Percentiles rank a stretch among this genome's conserved stretches.
Conservation (phyloP, 176 grass and related monocot species). For the Panicum miliaceum region DNA sequence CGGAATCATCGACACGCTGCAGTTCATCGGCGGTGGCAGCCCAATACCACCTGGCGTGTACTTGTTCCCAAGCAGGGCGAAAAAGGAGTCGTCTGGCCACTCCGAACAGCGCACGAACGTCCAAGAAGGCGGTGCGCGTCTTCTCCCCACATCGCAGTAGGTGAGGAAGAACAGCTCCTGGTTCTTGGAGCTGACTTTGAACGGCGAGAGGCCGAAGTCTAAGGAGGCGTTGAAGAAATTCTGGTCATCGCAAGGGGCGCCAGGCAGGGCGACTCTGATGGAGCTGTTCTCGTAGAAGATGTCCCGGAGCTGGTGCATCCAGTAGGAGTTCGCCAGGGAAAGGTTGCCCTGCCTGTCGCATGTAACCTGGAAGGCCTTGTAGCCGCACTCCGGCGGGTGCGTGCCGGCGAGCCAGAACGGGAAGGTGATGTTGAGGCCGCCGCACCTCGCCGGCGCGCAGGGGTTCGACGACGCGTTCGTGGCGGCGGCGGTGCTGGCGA, state of each 20-base stretch:
- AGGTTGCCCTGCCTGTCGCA: neutral
- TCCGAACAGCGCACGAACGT: no score
- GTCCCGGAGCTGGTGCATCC: neutral
- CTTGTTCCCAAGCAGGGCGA: neutral
- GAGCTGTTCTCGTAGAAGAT: no score
- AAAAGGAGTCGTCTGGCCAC: no score
- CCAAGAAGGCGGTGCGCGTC: neutral
- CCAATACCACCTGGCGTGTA: neutral
- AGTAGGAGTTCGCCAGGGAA: neutral
- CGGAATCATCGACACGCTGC: slow-evolving; percentile 40
- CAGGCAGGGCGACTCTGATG: no score
- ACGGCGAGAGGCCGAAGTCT: slow-evolving; percentile 38
- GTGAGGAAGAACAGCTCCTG: slow-evolving; percentile 49
- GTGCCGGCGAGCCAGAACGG: slow-evolving; percentile 55
- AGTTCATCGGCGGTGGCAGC: neutral
- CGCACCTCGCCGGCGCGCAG: slow-evolving; percentile 37
- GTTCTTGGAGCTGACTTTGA: slow-evolving; percentile 36
- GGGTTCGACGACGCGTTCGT: neutral
- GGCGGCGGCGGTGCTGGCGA: no score
- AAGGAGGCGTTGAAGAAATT: neutral
- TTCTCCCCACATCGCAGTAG: neutral
- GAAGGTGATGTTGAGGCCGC: slow-evolving; percentile 34
- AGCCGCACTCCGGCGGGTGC: slow-evolving; percentile 43
- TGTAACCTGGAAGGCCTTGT: neutral
- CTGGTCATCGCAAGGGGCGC: no score